phyloP scores from a whole-genome alignment of 331 rosid species.

The Malus hybrid region DNA sequence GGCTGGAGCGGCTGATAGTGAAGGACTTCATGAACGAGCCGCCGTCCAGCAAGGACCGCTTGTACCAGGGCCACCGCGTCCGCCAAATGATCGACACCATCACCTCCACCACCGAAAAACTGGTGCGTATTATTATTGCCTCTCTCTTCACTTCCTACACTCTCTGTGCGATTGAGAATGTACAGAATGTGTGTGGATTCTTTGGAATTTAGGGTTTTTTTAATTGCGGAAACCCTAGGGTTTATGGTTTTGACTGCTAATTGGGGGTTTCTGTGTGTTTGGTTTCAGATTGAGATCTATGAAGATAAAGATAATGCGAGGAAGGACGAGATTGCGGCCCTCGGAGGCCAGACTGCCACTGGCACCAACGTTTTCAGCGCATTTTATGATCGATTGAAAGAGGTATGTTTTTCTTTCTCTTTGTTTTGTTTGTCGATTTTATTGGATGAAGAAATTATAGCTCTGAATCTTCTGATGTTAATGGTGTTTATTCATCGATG shows the following conservation, averaged over 20 bases:
- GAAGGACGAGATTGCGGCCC: slow-evolving; percentile 94
- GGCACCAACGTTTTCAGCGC: slow-evolving; percentile 91
- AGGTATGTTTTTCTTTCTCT: slow-evolving; percentile 34
- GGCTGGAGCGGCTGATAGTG: slow-evolving; percentile 76
- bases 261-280: background rate
- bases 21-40: slow-evolving; percentile 88
- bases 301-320: slow-evolving; percentile 82
- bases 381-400: slow-evolving; percentile 88
- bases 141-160: background rate
- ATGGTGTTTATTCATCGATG: background rate
- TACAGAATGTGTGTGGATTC: background rate
- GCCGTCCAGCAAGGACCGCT: slow-evolving; percentile 55
- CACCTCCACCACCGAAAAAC: slow-evolving; percentile 54
- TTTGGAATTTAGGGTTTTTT: too few relatives aligned
- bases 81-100: slow-evolving; percentile 70
- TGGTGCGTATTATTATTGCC: slow-evolving; percentile 28
- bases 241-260: background rate
- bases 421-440: background rate
- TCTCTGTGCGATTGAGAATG: background rate
- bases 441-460: background rate
- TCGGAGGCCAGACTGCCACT: slow-evolving; percentile 92
- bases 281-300: slow-evolving; percentile 59
- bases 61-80: slow-evolving; percentile 88
- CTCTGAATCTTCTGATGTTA: background rate
- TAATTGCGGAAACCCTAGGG: background rate